Base-by-base conservation (phyloP, 1,139 yeast genomes). In the Insectozyma bohioensis region DNA sequence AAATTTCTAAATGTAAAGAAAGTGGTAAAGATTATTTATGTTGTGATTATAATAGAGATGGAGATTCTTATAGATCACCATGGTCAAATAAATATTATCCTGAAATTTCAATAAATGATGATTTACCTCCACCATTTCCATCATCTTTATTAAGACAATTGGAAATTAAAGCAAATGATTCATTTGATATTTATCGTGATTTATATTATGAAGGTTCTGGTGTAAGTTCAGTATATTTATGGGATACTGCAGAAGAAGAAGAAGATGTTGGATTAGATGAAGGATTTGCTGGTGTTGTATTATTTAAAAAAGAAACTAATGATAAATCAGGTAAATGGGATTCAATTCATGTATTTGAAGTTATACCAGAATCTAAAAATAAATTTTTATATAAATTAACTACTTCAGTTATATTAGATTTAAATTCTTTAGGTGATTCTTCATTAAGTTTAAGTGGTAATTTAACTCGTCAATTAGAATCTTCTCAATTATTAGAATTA, bases 31-130 rank as follows among this genome's bases (percentile, higher is more conserved):
- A 75, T 40, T 92, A 71, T 56, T 69, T 92, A 42, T 78, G 92
- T 35, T 92, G 98, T 61, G 98, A 92, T 56, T 92, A 90, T 58
- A 92, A 92, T 58, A 72, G 98, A 45, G 98, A 92, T 51, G 92
- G 95, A 5, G 97, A 92, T 58, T 81, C 92, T 20, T 85, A 75
- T 61, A 73, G 97, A 47, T 85, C 95, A 0, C 98, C 98, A 3
- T 90, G 94, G 90, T 74, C 88, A 19, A 87, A 87, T 53, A 70
- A 74, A 43, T 92, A 85, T 58, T 79, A 73, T 43, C 96, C 96
- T 0, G 48, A 50, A 6, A 54, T 76, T 13, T 52, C 62, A n/a
- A 61, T 66, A 10, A 53, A 49, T 20, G 62, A 49, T 20, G 88
- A 77, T 23, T 66, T 62, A 26, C 78, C 79, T 19, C 80, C 85